Base-by-base conservation (phyloP, 495 filamentous ascomycete species). In the Penicillium coffeae region DNA sequence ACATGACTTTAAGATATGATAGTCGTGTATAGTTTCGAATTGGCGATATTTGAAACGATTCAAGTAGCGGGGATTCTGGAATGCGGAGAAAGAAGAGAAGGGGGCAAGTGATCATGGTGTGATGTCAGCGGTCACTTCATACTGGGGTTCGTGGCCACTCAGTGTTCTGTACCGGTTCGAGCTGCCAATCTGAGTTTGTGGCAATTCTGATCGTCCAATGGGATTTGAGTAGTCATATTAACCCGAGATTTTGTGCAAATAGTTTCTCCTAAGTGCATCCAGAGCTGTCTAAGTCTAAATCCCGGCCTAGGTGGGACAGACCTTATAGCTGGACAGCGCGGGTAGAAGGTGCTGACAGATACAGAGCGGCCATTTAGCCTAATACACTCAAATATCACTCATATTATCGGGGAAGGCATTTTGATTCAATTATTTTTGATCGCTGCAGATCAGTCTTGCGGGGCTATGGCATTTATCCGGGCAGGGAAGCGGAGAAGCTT, bases 1-100 rank as follows among this genome's bases (percentile, higher is more conserved):
- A 51, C 60, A 63, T 60, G 8, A 12, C 49, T 30, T 48, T 13
- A 16, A 21, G 1, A 3, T 40, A 21, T 5, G 9, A 20, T 30
- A 5, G 25, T 30, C n/a, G 25, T 10, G 25, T 30, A 10, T 10
- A 30, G 25, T 4, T 5, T 30, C 5, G 20, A 40, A 5, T 4
- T 19, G 12, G n/a, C 18, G 13, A 7, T 35, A 21, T 32, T 21
- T 20, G 18, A 27, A 20, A 30, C 10, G 3, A 25, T 27, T 38
- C 12, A n/a, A n/a, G n/a, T n/a, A 10, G 10, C 25, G 25, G 25
- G 10, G 25, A 30, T 4, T 4, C 25, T 30, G 25, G 10, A 30
- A 30, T 30, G 25, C 25, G 25, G 25, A 30, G 25, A 30, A 30
- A n/a, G n/a, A n/a, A n/a, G n/a, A n/a, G n/a, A n/a, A n/a, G n/a